Evolutionary conservation across 306 rosid genomes (phyloP).

Genomic region (Sesbania bispinosa): DNA sequence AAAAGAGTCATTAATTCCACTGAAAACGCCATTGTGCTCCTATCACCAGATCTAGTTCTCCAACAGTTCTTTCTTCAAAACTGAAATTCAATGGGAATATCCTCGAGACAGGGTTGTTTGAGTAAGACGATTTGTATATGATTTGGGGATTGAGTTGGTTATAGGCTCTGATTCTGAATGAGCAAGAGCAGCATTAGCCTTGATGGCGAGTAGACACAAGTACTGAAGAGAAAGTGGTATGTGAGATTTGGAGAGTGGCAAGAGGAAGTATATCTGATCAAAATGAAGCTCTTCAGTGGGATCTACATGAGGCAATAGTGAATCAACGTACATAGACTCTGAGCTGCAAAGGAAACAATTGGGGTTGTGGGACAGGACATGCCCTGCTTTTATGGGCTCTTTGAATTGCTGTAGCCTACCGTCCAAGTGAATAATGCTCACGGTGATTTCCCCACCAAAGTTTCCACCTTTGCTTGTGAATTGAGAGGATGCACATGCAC

Average conservation of each 20-base stretch:
- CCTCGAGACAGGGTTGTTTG: not conserved
- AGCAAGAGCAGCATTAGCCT: conserved; percentile 52
- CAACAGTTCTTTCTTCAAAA: too few relatives aligned
- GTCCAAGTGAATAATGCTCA: conserved; percentile 43
- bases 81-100: not conserved
- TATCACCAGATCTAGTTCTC: too few relatives aligned
- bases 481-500: conserved; percentile 47
- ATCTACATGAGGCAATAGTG: conserved; percentile 19
- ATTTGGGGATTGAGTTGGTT: not conserved
- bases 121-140: not conserved
- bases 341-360: conserved; percentile 45
- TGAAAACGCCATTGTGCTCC: too few relatives aligned
- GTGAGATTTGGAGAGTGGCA: conserved; percentile 37
- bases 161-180: not conserved
- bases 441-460: conserved; percentile 20
- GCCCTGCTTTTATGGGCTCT: conserved; percentile 34
- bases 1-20: too few relatives aligned
- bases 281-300: conserved; percentile 42
- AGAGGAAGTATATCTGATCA: conserved; percentile 49
- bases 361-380: conserved; percentile 49
- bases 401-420: conserved; percentile 50
- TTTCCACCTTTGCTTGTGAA: conserved; percentile 9
- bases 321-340: conserved; percentile 47
- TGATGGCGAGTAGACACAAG: conserved; percentile 44
- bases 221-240: conserved; percentile 41